Conservation (phyloP, 2,329 filamentous ascomycete species). For the Ophiostoma tasmaniense region DNA sequence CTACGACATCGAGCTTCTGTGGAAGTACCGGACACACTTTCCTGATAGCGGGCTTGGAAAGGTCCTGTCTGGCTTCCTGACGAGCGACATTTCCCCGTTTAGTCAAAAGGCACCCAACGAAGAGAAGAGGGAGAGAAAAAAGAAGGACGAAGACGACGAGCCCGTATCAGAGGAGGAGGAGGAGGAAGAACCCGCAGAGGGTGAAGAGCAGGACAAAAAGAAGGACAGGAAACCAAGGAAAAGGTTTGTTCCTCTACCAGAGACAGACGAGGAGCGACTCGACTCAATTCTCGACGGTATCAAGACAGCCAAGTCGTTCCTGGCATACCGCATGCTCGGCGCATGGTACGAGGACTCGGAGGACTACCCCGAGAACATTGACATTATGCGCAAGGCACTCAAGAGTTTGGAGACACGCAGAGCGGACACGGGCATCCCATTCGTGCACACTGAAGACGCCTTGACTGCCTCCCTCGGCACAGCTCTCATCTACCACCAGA, state of each 20-base stretch:
- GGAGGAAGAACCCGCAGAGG: not conserved
- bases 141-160: not conserved
- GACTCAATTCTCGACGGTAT: constrained; percentile 73
- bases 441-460: constrained; percentile 63
- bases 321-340: constrained; percentile 75
- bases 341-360: constrained; percentile 79
- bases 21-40: constrained; percentile 76
- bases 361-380: constrained; percentile 73
- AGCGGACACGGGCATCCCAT: constrained; percentile 57
- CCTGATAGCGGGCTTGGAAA: constrained; percentile 75
- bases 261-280: constrained; percentile 70
- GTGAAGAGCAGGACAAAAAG: not conserved
- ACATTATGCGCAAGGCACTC: constrained; percentile 68
- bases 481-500: constrained; percentile 82
- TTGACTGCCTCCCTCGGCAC: constrained; percentile 73
- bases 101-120: constrained; percentile 32
- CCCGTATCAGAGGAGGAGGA: not conserved
- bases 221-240: constrained; percentile 26
- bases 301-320: constrained; percentile 57
- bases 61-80: constrained; percentile 72
- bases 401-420: constrained; percentile 52
- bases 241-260: constrained; percentile 35
- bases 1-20: constrained; percentile 69
- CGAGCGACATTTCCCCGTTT: constrained; percentile 77
- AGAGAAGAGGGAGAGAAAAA: constrained; percentile 17